Evolutionary conservation across 208 protist species (phyloP), one percentile per base, ranked within the genome.

Genomic region (Acanthamoeba royreba): DNA sequence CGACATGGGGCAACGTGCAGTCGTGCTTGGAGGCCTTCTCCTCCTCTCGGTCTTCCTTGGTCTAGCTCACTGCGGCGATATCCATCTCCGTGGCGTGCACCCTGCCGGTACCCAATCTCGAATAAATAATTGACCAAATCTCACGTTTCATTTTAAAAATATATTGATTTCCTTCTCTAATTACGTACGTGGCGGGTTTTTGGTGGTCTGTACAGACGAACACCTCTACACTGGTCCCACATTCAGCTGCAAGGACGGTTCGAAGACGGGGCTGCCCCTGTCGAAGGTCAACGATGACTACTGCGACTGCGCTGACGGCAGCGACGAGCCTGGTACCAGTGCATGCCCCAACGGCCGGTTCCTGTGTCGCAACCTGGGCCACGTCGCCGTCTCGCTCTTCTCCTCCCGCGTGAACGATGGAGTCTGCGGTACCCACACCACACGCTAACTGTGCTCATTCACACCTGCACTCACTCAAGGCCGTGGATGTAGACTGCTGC

Each of bases 221-320:
- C 17, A n/a, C 25, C 40, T 53, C 53, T 92, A 79, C 43, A 53
- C 19, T 17, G 87, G 87, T 15, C 5, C 28, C 9, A 79, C 61
- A 35, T 92, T 92, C 33, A 22, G 11, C 17, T 92, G 87, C 87
- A 92, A 92, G 45, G 61, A 79, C 45, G 58, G 42, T 4, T 72
- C 58, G 17, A 92, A 92, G 38, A 79, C 61, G 4, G n/a, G 19
- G 2, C 43, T 92, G 19, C 58, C 87, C 17, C 40, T 92, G 11
- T 61, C 55, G 8, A 25, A 55, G 25, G 98, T 99, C 22, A 99
- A 99, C 95, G 97, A 99, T 92, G 98, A 99, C 69, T 98, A 98
- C 93, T 99, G 98, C 94, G 98, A 99, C 94, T 99, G 98, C 91
- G 46, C 33, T 5, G 98, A 99, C 94, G 98, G 98, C 40, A 98